phyloP scores from a whole-genome alignment of 116 monocot genomes.

The Dioscorea cayenensis region DNA sequence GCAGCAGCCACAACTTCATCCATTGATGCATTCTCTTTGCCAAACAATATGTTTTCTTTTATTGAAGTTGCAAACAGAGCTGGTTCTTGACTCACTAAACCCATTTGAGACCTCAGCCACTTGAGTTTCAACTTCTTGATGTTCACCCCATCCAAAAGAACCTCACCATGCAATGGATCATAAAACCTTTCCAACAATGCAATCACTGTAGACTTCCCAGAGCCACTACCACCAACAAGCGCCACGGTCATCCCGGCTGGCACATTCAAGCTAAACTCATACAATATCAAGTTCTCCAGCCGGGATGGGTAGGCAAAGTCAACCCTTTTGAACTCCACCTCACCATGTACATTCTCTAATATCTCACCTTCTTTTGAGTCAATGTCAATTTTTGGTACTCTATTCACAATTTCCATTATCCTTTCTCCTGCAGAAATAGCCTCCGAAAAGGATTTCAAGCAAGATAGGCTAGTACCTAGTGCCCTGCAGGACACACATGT shows the following conservation, averaged over 20 bases:
- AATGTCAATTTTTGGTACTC: conserved; percentile 43
- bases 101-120: conserved; percentile 61
- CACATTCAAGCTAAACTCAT: conserved; percentile 30
- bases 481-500: conserved; percentile 1
- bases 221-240: conserved; percentile 51
- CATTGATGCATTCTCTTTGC: conserved; percentile 35
- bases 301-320: conserved; percentile 50
- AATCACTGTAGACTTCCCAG: conserved; percentile 51
- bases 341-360: conserved; percentile 17
- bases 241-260: conserved; percentile 41
- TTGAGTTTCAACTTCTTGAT: conserved; percentile 32
- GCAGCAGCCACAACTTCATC: conserved; percentile 46
- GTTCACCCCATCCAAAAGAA: conserved; percentile 44
- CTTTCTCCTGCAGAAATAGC: conserved; percentile 39
- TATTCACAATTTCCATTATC: conserved; percentile 30
- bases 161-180: conserved; percentile 28
- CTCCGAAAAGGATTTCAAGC: conserved; percentile 51
- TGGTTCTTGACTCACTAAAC: conserved; percentile 62
- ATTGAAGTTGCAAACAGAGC: conserved; percentile 43
- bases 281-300: conserved; percentile 24
- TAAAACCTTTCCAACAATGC: conserved; percentile 54
- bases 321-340: conserved; percentile 42
- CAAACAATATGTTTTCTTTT: conserved; percentile 47
- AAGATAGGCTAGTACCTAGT: conserved; percentile 39
- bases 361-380: conserved; percentile 39